Evolutionary conservation across 176 grass and related monocot species (phyloP).

Genomic region (Aegilops sharonensis): DNA sequence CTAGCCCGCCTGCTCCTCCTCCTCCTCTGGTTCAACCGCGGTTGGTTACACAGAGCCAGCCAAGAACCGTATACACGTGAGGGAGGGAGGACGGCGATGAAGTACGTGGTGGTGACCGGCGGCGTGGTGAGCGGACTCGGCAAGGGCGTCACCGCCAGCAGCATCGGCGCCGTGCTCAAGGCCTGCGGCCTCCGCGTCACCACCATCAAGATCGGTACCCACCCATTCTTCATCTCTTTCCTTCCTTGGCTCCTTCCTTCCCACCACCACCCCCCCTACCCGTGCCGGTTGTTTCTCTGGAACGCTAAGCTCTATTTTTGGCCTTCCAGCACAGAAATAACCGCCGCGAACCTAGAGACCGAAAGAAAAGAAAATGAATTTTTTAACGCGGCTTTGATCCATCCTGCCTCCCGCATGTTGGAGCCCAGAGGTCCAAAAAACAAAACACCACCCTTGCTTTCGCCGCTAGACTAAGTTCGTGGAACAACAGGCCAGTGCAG

Average conservation of each 20-base stretch:
- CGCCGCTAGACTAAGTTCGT: slow-evolving; percentile 8
- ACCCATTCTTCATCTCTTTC: background rate
- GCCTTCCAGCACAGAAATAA: slow-evolving; percentile 2
- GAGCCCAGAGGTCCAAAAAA: slow-evolving; percentile 11
- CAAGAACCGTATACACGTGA: background rate
- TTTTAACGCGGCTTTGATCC: background rate
- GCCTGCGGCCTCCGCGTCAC: slow-evolving; percentile 81
- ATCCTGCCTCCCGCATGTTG: background rate
- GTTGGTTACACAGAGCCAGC: background rate
- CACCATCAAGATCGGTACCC: slow-evolving; percentile 87
- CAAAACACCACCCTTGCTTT: slow-evolving; percentile 4
- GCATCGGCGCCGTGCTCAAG: slow-evolving; percentile 93
- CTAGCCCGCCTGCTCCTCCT: background rate
- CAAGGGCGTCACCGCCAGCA: slow-evolving; percentile 93
- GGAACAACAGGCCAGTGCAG: background rate
- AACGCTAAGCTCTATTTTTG: background rate
- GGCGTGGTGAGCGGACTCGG: slow-evolving; percentile 94
- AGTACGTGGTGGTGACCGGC: slow-evolving; percentile 93
- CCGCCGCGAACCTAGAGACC: slow-evolving; percentile 9
- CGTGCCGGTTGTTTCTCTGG: background rate
- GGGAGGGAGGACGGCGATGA: slow-evolving; percentile 43
- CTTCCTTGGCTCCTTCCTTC: slow-evolving; percentile 14
- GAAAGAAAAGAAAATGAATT: background rate
- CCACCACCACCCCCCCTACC: slow-evolving; percentile 35
- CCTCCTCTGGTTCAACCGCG: too few relatives aligned